Evolutionary conservation across 2,329 filamentous ascomycete species (phyloP).

Genomic region (Xylariomycetidae sp.): DNA sequence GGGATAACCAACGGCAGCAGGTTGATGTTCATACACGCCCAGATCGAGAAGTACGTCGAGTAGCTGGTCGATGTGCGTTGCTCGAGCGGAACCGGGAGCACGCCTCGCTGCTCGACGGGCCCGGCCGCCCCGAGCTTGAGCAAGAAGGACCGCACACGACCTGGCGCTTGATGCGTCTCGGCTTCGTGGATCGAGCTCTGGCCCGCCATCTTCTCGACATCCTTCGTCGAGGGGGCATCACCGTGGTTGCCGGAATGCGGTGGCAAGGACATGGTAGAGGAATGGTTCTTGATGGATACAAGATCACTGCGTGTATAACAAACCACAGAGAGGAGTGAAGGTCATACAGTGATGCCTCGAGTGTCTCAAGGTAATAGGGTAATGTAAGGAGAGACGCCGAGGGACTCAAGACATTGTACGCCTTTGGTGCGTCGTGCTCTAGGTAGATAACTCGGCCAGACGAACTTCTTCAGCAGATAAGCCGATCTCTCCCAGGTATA

Average conservation of each 20-base stretch:
- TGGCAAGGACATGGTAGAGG: too few relatives aligned
- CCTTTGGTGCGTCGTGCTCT: too few relatives aligned
- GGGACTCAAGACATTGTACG: too few relatives aligned
- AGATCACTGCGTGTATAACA: too few relatives aligned
- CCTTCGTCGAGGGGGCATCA: slow-evolving; percentile 22
- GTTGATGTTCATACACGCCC: slow-evolving; percentile 21
- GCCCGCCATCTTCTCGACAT: slow-evolving; percentile 2
- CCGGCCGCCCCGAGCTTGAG: slow-evolving; percentile 2
- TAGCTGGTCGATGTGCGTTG: slow-evolving; percentile 24
- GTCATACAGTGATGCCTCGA: too few relatives aligned
- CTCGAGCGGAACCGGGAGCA: slow-evolving; percentile 22
- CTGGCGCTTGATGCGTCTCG: background rate
- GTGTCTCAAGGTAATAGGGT: too few relatives aligned
- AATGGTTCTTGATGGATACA: too few relatives aligned
- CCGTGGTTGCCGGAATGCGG: slow-evolving; percentile 17
- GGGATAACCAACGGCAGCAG: slow-evolving; percentile 19
- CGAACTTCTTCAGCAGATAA: too few relatives aligned
- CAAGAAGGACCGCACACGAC: background rate
- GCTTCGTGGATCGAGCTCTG: background rate
- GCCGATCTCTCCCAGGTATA: too few relatives aligned
- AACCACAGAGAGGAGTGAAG: too few relatives aligned
- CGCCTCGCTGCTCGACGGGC: slow-evolving; percentile 21
- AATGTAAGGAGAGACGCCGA: too few relatives aligned
- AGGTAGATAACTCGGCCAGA: too few relatives aligned
- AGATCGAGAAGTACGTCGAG: slow-evolving; percentile 22